phyloP scores from a whole-genome alignment of 306 rosid genomes.

The Hippophae rhamnoides region DNA sequence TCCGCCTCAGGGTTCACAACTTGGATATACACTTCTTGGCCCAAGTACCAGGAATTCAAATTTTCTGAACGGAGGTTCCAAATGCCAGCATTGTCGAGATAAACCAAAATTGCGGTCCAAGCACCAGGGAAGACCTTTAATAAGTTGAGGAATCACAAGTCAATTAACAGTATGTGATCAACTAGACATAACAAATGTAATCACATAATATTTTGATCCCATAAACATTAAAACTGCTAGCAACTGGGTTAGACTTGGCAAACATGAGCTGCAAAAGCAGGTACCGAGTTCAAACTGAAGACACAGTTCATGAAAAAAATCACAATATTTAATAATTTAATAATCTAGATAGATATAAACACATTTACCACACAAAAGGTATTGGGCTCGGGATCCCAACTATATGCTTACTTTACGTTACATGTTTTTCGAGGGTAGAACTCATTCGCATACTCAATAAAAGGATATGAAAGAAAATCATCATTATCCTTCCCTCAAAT shows the following conservation, averaged over 20 bases:
- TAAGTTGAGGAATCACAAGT: conserved; percentile 10
- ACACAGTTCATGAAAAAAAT: too few species aligned
- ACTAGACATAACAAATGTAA: not conserved
- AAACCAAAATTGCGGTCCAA: conserved; percentile 88
- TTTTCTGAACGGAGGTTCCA: conserved; percentile 90
- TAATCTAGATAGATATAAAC: too few species aligned
- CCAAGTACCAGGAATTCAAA: conserved; percentile 82
- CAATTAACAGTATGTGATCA: not conserved
- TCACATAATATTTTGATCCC: not conserved
- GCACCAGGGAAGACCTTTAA: conserved; percentile 84
- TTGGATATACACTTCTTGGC: conserved; percentile 72
- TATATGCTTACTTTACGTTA: too few species aligned
- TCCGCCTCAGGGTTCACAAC: conserved; percentile 63
- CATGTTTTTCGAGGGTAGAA: too few species aligned
- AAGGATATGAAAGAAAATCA: too few species aligned
- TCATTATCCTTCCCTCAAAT: too few species aligned
- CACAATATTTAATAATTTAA: too few species aligned
- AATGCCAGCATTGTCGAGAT: conserved; percentile 80
- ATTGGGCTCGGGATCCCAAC: too few species aligned
- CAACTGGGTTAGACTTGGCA: not conserved
- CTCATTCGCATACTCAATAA: too few species aligned
- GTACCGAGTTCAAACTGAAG: too few species aligned
- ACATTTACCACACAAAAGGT: too few species aligned
- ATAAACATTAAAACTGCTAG: not conserved
- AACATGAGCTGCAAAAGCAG: too few species aligned